phyloP scores from a whole-genome alignment of 352 stramenopile species.

The Ochromonadaceae sp. region DNA sequence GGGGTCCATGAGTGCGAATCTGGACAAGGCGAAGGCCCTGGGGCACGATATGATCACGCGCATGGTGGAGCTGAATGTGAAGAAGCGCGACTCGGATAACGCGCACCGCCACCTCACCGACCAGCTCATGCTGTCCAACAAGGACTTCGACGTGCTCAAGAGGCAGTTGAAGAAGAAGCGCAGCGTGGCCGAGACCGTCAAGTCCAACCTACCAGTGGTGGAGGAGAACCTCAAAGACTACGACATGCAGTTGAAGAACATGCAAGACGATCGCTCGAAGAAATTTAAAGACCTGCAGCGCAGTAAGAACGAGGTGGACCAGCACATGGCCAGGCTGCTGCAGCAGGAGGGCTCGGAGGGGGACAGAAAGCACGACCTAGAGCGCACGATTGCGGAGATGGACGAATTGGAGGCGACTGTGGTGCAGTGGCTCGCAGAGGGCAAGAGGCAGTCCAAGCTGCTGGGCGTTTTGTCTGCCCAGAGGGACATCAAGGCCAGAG shows the following conservation, averaged over 20 bases:
- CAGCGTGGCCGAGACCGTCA: slow-evolving; percentile 46
- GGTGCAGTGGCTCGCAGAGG: slow-evolving; percentile 59
- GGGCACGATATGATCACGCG: slow-evolving; percentile 37
- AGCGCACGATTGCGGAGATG: slow-evolving; percentile 46
- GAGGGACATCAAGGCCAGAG: slow-evolving; percentile 63
- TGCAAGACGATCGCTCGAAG: slow-evolving; percentile 46
- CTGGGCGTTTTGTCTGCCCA: slow-evolving; percentile 63
- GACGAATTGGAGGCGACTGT: slow-evolving; percentile 55
- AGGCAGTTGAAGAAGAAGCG: slow-evolving; percentile 65
- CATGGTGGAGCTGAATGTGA: slow-evolving; percentile 28
- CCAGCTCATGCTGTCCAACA: slow-evolving; percentile 23
- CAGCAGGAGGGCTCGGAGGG: slow-evolving; percentile 62
- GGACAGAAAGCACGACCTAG: slow-evolving; percentile 43
- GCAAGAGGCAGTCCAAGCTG: slow-evolving; percentile 66
- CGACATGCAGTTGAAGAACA: slow-evolving; percentile 3
- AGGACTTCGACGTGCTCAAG: slow-evolving; percentile 61
- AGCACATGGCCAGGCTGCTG: slow-evolving; percentile 65
- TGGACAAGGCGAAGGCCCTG: slow-evolving; percentile 60
- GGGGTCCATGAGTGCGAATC: slow-evolving; percentile 57
- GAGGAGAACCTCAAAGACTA: slow-evolving; percentile 40
- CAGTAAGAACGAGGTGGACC: slow-evolving; percentile 72
- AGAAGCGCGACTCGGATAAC: slow-evolving; percentile 24
- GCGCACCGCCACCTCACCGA: not conserved
- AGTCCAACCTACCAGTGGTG: slow-evolving; percentile 54
- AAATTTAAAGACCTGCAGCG: slow-evolving; percentile 42